Percentiles rank a stretch among this genome's conserved stretches.
Conservation (phyloP, 2,329 filamentous ascomycete genomes). For the Elsinoe ampelina region DNA sequence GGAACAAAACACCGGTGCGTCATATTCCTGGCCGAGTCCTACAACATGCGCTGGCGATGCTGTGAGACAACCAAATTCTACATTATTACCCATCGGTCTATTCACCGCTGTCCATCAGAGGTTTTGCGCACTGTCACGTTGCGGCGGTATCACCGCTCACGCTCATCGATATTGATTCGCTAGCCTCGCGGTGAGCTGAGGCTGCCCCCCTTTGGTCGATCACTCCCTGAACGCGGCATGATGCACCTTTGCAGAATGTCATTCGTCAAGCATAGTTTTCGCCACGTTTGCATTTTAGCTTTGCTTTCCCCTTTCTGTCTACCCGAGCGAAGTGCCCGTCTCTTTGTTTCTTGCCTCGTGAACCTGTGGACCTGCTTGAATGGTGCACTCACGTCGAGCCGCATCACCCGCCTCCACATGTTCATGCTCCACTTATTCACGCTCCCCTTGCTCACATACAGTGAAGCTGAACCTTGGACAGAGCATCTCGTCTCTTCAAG, state of each 20-base stretch:
- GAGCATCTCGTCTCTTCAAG: too few relatives aligned
- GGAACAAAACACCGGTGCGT: neutral
- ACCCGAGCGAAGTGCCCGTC: neutral
- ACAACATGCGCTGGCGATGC: neutral
- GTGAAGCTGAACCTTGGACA: too few relatives aligned
- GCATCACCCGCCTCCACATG: neutral
- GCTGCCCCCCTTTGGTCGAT: neutral
- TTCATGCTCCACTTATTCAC: neutral
- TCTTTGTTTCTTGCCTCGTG: neutral
- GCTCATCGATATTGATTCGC: neutral
- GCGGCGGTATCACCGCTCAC: neutral
- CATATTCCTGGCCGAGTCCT: neutral
- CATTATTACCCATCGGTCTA: neutral
- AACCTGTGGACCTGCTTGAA: neutral
- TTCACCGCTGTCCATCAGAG: neutral
- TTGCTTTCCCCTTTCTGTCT: neutral
- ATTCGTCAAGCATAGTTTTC: neutral
- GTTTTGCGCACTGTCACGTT: neutral
- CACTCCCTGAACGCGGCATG: neutral
- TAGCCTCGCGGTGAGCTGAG: neutral
- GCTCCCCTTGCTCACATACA: neutral
- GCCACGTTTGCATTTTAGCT: neutral
- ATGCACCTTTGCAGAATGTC: neutral
- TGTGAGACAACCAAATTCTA: neutral
- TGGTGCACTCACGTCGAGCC: too few relatives aligned